Conservation (phyloP, 495 filamentous ascomycete genomes). For the Lophiotrema nucula region DNA sequence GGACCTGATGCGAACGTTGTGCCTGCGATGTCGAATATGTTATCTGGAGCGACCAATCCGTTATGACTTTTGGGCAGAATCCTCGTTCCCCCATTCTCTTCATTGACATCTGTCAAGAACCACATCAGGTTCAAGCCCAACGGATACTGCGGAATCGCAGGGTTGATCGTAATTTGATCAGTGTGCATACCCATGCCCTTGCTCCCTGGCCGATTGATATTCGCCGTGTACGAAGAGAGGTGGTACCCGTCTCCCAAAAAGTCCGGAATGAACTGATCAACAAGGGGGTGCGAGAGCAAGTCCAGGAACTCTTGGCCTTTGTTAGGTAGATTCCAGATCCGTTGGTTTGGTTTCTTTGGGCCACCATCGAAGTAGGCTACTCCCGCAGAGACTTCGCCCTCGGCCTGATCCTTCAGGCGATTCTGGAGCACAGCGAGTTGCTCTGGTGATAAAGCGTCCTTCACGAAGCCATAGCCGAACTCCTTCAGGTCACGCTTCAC, state of each 20-base stretch:
- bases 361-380: constrained; percentile 12
- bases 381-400: constrained; percentile 2
- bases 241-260: constrained; percentile 13
- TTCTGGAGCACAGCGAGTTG: constrained; percentile 5
- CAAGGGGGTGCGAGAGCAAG: constrained; percentile 8
- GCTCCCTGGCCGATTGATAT: constrained; percentile 11
- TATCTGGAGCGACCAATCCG: too few species aligned
- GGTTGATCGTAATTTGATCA: too few species aligned
- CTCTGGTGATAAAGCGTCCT: constrained; percentile 1
- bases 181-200: too few species aligned
- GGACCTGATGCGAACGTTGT: too few species aligned
- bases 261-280: constrained; percentile 13
- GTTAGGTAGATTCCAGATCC: constrained; percentile 16
- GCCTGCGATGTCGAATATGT: too few species aligned
- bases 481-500: constrained; percentile 9
- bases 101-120: too few species aligned
- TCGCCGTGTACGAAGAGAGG: constrained; percentile 6
- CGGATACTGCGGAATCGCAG: too few species aligned
- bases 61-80: too few species aligned
- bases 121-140: too few species aligned
- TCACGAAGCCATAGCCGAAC: constrained; percentile 16
- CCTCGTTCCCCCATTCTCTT: too few species aligned
- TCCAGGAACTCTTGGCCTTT: constrained; percentile 17
- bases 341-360: constrained; percentile 8
- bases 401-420: constrained; percentile 8